Evolutionary conservation across 169 alveolate species (phyloP), one percentile per base, ranked within the genome.

Genomic region (Ichthyophthirius multifiliis): DNA sequence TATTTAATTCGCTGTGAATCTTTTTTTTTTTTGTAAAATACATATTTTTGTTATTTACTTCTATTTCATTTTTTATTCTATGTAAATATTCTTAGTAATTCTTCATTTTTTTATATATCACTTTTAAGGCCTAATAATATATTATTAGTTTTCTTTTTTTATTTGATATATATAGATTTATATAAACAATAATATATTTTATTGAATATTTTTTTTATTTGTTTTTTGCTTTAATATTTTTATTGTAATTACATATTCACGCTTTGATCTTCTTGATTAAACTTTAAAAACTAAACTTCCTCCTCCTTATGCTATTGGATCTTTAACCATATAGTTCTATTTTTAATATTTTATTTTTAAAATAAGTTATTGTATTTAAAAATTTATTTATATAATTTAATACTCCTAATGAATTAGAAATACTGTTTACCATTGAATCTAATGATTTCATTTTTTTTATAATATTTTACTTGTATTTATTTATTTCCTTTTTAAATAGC

Each of bases 241-340:
- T 6, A 45, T 6, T 45, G 5, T 45, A n/a, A n/a, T 45, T 45
- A 45, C 63, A 45, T 6, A 80, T 3, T 37, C 27, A 1, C 71
- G 23, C 13, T 46, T 39, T 12, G 73, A 44, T 4, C n/a, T 30
- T 13, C 80, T 15, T 18, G 43, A 15, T 47, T 65, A 32, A 18
- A 71, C 86, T 80, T 80, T 71, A 35, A 67, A 80, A 31, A 80
- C 86, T 16, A 34, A 44, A 41, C 86, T 80, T 16, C 45, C 47
- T 20, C 81, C 86, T 67, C 86, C 86, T 71, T 75, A 43, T 12
- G 82, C 86, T 16, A 80, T 41, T 9, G 86, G 86, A 3, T 47
- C 43, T 1, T 45, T 45, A 10, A 80, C 43, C 43, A 64, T 64
- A 41, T 31, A 78, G 32, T 78, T 45, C 63, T 45, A 4, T 6